A percentile compares a stretch with the other conserved stretches of the same genome.
Conservation (phyloP, 2,329 filamentous ascomycete genomes). For the Calonectria multiphialidica region DNA sequence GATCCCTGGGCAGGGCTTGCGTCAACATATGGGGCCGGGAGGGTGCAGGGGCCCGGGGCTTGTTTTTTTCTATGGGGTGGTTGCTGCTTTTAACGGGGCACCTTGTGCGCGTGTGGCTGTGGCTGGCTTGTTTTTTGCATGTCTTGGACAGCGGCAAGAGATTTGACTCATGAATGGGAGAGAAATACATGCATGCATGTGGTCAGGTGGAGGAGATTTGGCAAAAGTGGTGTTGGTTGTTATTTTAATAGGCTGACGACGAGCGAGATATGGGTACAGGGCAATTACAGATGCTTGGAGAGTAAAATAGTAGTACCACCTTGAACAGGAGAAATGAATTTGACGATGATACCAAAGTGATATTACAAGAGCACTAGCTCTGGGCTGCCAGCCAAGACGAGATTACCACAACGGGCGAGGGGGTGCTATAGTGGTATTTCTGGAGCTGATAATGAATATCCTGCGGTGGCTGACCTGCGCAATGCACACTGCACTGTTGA, state of each 20-base stretch:
- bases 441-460: too few relatives aligned
- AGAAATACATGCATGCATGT: not conserved
- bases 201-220: not conserved
- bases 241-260: too few relatives aligned
- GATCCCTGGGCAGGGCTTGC: constrained; percentile 30
- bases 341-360: too few relatives aligned
- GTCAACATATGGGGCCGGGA: constrained; percentile 22
- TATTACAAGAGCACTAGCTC: too few relatives aligned
- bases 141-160: not conserved
- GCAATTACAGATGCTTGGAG: not conserved
- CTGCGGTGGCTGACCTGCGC: too few relatives aligned
- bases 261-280: not conserved
- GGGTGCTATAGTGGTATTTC: too few relatives aligned
- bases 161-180: not conserved
- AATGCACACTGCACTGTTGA: too few relatives aligned
- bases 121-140: not conserved
- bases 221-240: too few relatives aligned
- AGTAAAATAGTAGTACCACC: too few relatives aligned
- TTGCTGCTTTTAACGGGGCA: not conserved
- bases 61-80: not conserved
- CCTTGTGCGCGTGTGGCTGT: not conserved
- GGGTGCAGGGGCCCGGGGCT: not conserved
- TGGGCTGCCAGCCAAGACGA: too few relatives aligned
- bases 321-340: not conserved
- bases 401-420: too few relatives aligned